These are phyloP conservation scores for Mortierella sp. DNA, from an alignment of 371 early-diverging fungal genomes.

Conservation along the genomic window DNA sequence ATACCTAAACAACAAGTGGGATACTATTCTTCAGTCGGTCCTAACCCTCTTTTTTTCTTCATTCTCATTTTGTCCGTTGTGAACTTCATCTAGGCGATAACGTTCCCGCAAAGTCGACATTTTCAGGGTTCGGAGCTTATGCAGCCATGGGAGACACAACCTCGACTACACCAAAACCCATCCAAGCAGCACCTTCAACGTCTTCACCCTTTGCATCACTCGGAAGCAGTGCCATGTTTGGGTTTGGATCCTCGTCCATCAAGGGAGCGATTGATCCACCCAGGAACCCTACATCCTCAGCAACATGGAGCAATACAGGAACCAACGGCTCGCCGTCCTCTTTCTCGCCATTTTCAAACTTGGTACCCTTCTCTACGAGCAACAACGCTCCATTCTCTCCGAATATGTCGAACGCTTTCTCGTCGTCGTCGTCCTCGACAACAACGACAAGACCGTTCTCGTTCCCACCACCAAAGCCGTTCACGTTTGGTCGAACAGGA, in stretches of 20 bases:
- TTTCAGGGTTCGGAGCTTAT: slow-evolving; percentile 12
- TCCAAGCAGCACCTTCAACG: slow-evolving; percentile 1
- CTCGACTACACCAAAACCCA: slow-evolving; percentile 7
- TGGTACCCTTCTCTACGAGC: no score
- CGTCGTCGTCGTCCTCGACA: slow-evolving; percentile 7
- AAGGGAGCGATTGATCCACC: slow-evolving; percentile 40
- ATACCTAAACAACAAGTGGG: no score
- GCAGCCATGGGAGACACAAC: background rate
- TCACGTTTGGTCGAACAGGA: slow-evolving; percentile 11
- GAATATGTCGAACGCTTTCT: no score
- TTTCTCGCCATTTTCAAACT: background rate
- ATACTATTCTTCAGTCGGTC: no score
- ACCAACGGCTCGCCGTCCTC: background rate
- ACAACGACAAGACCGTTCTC: slow-evolving; percentile 3
- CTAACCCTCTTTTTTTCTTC: no score
- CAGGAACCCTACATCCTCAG: slow-evolving; percentile 23
- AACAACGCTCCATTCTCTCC: background rate
- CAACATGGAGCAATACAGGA: slow-evolving; percentile 23
- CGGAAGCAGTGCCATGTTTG: slow-evolving; percentile 9
- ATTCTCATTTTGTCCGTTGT: no score
- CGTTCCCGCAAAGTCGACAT: background rate
- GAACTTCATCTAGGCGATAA: slow-evolving; percentile 2
- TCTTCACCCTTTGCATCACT: background rate
- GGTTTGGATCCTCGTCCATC: slow-evolving; percentile 33
- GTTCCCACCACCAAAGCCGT: slow-evolving; percentile 34